phyloP scores from a whole-genome alignment of 2,329 filamentous ascomycete species.

The Ophiocordyceps camponoti-floridani region DNA sequence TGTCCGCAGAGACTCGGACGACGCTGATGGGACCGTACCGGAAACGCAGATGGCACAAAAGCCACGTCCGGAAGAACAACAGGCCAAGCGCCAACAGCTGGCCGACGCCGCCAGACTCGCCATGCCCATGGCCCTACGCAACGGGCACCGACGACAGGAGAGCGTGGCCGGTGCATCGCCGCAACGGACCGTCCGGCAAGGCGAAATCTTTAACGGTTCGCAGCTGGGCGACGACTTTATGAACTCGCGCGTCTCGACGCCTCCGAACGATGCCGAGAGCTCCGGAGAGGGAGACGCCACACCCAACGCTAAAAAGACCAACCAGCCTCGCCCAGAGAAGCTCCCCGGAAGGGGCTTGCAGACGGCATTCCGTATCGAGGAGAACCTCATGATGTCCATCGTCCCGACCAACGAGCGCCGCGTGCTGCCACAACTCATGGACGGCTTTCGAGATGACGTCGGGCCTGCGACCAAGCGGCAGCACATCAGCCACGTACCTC shows the following conservation, averaged over 20 bases:
- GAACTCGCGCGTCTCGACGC: constrained; percentile 19
- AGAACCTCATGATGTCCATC: constrained; percentile 20
- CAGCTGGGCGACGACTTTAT: constrained; percentile 21
- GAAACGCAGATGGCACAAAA: constrained; percentile 3
- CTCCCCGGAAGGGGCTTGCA: constrained; percentile 1
- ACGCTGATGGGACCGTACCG: constrained; percentile 3
- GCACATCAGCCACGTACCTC: constrained; percentile 4
- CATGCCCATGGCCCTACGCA: constrained; percentile 14
- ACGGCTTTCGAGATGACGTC: constrained; percentile 13
- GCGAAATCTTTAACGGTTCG: constrained; percentile 17
- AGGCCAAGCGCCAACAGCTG: constrained; percentile 10
- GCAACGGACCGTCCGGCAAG: constrained; percentile 3
- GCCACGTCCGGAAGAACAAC: constrained; percentile 2
- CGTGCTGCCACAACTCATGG: constrained; percentile 10
- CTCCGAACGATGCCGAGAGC: constrained; percentile 11
- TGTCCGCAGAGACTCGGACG: constrained; percentile 10
- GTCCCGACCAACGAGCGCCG: constrained; percentile 9
- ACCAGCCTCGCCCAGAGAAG: not conserved
- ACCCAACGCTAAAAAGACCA: constrained; percentile 2
- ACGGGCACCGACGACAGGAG: constrained; percentile 8
- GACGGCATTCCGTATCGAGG: constrained; percentile 14
- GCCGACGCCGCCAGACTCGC: constrained; percentile 17
- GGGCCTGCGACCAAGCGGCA: constrained; percentile 5
- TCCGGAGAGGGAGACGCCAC: constrained; percentile 2
- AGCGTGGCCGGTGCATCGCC: constrained; percentile 4